Percentiles rank a stretch among this genome's conserved stretches.
These are phyloP conservation scores for Cicer arietinum DNA, from an alignment of 306 rosid species.

Conservation along the genomic window DNA sequence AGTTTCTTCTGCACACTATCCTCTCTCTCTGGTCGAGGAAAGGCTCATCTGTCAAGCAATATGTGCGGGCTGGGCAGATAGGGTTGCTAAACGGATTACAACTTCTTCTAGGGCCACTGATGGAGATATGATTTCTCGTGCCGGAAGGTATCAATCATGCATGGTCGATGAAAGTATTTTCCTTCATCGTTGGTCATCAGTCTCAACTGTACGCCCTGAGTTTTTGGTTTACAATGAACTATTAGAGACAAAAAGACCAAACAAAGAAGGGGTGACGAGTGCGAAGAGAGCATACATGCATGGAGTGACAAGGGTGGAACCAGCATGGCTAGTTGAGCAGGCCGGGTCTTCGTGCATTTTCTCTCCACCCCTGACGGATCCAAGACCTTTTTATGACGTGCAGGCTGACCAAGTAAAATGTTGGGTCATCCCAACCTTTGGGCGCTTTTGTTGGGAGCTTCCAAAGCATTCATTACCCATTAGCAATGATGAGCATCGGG, in stretches of 20 bases:
- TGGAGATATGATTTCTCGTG: conserved; percentile 54
- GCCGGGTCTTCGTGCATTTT: conserved; percentile 73
- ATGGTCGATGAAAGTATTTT: conserved; percentile 70
- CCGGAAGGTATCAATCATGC: conserved; percentile 72
- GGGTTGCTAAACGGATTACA: conserved; percentile 81
- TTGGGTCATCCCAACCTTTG: conserved; percentile 71
- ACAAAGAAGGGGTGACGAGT: conserved; percentile 74
- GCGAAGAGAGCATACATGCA: conserved; percentile 78
- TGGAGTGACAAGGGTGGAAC: conserved; percentile 75
- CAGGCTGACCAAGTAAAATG: conserved; percentile 65
- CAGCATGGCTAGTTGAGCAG: conserved; percentile 86
- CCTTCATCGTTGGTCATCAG: conserved; percentile 77
- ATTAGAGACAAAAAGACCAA: conserved; percentile 68
- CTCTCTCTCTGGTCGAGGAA: conserved; percentile 75
- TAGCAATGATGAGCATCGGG: conserved; percentile 45
- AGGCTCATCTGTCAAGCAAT: conserved; percentile 80
- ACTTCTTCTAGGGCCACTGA: conserved; percentile 54
- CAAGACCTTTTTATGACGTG: conserved; percentile 73
- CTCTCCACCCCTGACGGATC: conserved; percentile 65
- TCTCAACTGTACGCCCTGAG: conserved; percentile 72
- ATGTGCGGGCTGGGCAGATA: conserved; percentile 99
- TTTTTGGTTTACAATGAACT: conserved; percentile 90
- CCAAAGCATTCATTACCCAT: conserved; percentile 63
- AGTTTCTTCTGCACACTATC: conserved; percentile 59
- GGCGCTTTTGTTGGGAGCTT: conserved; percentile 86